Evolutionary conservation across 768 basidiomycete genomes (phyloP).

Genomic region (Xerocomellus chrysenteron): DNA sequence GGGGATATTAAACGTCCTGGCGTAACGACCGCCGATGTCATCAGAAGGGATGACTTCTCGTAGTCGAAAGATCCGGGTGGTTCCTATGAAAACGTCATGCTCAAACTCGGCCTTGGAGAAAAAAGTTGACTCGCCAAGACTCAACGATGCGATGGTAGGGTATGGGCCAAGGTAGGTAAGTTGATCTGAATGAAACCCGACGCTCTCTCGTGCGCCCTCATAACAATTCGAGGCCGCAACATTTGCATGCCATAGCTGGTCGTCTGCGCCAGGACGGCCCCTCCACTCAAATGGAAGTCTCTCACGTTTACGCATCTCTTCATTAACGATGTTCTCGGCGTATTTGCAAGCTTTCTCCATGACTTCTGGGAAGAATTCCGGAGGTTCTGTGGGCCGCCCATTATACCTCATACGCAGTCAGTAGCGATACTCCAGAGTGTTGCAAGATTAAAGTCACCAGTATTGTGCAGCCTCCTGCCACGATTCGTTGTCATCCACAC

Average conservation of each 20-base stretch:
- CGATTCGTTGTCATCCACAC: slow-evolving; percentile 42
- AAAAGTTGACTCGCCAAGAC: slow-evolving; percentile 53
- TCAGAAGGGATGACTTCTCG: slow-evolving; percentile 73
- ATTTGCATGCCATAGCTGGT: slow-evolving; percentile 67
- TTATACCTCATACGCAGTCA: slow-evolving; percentile 62
- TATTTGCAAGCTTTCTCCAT: slow-evolving; percentile 82
- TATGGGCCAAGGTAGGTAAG: slow-evolving; percentile 81
- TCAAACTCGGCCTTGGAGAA: not conserved
- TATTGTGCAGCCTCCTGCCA: slow-evolving; percentile 76
- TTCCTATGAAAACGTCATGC: slow-evolving; percentile 42
- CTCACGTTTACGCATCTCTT: slow-evolving; percentile 59
- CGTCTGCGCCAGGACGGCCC: slow-evolving; percentile 25
- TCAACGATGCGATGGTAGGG: slow-evolving; percentile 82
- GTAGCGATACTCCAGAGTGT: not conserved
- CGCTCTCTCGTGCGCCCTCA: slow-evolving; percentile 75
- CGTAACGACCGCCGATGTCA: slow-evolving; percentile 52
- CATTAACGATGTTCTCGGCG: slow-evolving; percentile 68
- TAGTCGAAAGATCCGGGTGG: slow-evolving; percentile 66
- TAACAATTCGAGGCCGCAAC: slow-evolving; percentile 87
- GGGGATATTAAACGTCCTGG: slow-evolving; percentile 76
- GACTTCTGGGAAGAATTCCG: slow-evolving; percentile 54
- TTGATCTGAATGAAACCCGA: slow-evolving; percentile 82
- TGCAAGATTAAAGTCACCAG: slow-evolving; percentile 47
- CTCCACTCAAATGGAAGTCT: slow-evolving; percentile 71
- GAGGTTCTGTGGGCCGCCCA: slow-evolving; percentile 59